Percentiles rank a stretch among this genome's conserved stretches.
These are phyloP conservation scores for Diaporthe longicolla DNA, from an alignment of 2,329 filamentous ascomycete genomes.

Conservation along the genomic window DNA sequence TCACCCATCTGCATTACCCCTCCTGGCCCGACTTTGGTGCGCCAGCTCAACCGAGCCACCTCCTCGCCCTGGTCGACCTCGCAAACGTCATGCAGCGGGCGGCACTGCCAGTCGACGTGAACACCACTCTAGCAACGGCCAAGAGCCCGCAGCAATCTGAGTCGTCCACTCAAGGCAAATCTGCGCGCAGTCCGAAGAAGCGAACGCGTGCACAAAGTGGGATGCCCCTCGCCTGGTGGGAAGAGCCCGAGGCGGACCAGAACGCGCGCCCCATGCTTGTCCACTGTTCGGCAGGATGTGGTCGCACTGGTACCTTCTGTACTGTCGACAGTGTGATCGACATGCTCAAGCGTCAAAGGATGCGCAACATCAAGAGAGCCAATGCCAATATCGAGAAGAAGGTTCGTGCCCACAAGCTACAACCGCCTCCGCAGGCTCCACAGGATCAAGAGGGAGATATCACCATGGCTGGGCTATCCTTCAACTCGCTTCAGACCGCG, in stretches of 20 bases:
- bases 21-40: constrained; percentile 98
- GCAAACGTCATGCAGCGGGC: constrained; percentile 80
- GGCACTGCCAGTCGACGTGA: constrained; percentile 61
- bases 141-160: constrained; percentile 18
- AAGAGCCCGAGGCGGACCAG: constrained; percentile 71
- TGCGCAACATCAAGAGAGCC: constrained; percentile 46
- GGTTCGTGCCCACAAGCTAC: constrained; percentile 39
- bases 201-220: constrained; percentile 39
- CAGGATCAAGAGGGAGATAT: constrained; percentile 62
- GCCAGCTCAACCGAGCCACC: constrained; percentile 87
- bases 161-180: background rate
- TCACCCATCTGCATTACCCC: constrained; percentile 94
- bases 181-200: constrained; percentile 44
- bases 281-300: constrained; percentile 96
- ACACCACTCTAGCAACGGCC: constrained; percentile 48
- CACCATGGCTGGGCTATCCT: constrained; percentile 53
- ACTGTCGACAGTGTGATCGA: constrained; percentile 96
- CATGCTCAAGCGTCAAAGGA: constrained; percentile 90
- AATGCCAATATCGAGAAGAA: constrained; percentile 48
- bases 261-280: constrained; percentile 82
- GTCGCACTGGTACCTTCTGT: constrained; percentile 95
- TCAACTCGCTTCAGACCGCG: constrained; percentile 20
- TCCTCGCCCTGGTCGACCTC: constrained; percentile 91
- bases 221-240: constrained; percentile 62
- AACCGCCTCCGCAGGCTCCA: constrained; percentile 43